Evolutionary conservation across 768 basidiomycete species (phyloP).

Genomic region (Jaapia argillacea): DNA sequence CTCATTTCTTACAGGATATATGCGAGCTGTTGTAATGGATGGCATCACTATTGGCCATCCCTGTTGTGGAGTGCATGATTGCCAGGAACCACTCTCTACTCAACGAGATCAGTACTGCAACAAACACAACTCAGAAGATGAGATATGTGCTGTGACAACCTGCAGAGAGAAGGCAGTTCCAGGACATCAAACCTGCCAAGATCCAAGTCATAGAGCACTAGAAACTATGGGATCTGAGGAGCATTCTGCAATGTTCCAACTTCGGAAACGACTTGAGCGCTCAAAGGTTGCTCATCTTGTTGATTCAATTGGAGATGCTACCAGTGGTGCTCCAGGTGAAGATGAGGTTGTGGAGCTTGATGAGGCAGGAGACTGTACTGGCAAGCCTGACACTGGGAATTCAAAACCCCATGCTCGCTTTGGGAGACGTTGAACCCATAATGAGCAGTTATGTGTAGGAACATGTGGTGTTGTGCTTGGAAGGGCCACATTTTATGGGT

Average conservation of each 20-base stretch:
- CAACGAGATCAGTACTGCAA: constrained; percentile 10
- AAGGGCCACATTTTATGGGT: constrained; percentile 21
- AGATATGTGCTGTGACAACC: constrained; percentile 6
- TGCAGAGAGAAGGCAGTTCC: neutral
- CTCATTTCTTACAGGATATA: no score
- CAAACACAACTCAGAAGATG: constrained; percentile 10
- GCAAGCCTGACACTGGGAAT: constrained; percentile 16
- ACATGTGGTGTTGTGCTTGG: constrained; percentile 24
- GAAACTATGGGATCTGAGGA: constrained; percentile 11
- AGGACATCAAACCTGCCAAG: constrained; percentile 12
- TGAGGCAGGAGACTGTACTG: constrained; percentile 9
- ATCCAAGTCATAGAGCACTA: constrained; percentile 12
- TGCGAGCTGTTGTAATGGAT: constrained; percentile 17
- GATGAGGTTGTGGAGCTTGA: constrained; percentile 9
- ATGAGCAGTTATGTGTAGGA: constrained; percentile 21
- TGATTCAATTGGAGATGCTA: no score
- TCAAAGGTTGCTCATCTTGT: constrained; percentile 6
- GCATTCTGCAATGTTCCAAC: constrained; percentile 19
- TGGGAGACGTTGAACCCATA: constrained; percentile 20
- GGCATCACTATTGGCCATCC: constrained; percentile 23
- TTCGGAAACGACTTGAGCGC: constrained; percentile 14
- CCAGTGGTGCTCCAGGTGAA: constrained; percentile 10
- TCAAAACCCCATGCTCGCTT: constrained; percentile 17
- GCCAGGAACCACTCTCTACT: constrained; percentile 10
- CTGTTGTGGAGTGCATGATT: constrained; percentile 20